Base-by-base conservation (phyloP, 768 basidiomycete genomes). In the Austroboletus festivus region DNA sequence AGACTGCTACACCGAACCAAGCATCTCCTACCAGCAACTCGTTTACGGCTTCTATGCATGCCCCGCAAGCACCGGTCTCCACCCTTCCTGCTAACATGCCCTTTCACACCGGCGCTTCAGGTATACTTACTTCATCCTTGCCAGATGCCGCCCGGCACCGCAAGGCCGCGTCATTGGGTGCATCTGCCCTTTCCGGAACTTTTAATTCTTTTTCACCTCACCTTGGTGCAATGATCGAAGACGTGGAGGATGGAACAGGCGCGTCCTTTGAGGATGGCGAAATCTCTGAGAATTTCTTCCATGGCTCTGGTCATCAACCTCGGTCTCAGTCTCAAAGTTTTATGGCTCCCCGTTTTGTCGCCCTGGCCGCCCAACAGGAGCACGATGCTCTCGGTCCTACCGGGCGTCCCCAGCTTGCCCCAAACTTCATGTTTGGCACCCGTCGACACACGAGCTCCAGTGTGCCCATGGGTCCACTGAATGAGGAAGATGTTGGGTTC, bases 351-450 rank as follows among this genome's bases (percentile, higher is more conserved):
- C 84, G 93, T 21, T 95, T 95, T 62, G 89, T 85, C 16, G 89
- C 83, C 47, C 75, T 85, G 57, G 88, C 83, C 33, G 82, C 79
- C 30, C 86, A 84, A 57, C 85, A 86, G 63, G 83, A 89, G 53
- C 58, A 59, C 34, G 82, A 87, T 53, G 38, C 72, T 48, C 58
- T 86, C 42, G 84, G 89, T 26, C 81, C 89, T 15, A 79, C 85
- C 23, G 86, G 89, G 38, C 83, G 92, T 53, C 92, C 91, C 33
- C 91, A 93, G 63, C 80, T 94, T 33, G 90, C 91, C 11, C 92
- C 92, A n/a, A 76, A 77, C 42, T 95, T 96, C 69, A 91, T 86
- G 77, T 96, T 94, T 65, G 93, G 92, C 42, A 81, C 83, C 47
- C 71, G 71, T 56, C 68, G 71, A 47, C 74, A 75, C 51, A 73